phyloP scores from a whole-genome alignment of 306 rosid species.

The Vigna mungo region DNA sequence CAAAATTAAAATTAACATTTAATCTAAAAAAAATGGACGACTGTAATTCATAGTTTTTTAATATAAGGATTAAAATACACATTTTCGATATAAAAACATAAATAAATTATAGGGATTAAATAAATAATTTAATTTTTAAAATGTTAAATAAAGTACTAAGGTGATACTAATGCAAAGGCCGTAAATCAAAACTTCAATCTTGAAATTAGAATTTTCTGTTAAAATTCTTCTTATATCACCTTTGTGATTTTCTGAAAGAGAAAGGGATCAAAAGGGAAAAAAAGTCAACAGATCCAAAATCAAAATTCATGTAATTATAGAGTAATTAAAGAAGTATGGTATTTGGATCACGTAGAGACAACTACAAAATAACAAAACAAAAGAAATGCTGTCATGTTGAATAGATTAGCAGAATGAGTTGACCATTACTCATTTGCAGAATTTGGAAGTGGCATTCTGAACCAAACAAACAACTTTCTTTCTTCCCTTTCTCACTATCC shows the following conservation, averaged over 20 bases:
- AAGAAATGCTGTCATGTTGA: background rate
- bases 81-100: no score
- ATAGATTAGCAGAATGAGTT: background rate
- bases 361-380: background rate
- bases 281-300: constrained; percentile 5
- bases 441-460: background rate
- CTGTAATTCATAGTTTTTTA: no score
- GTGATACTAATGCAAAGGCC: background rate
- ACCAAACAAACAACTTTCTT: background rate
- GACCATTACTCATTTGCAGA: constrained; percentile 14
- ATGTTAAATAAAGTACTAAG: background rate
- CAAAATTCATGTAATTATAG: background rate
- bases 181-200: background rate
- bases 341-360: background rate
- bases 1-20: no score
- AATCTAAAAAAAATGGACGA: no score
- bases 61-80: no score
- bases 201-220: background rate
- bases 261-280: background rate
- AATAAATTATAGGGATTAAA: no score
- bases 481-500: background rate
- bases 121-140: no score
- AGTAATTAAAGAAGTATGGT: background rate
- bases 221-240: background rate
- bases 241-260: background rate